These are phyloP conservation scores for Eleusine coracana DNA, from an alignment of 176 grass and related monocot genomes.

Conservation along the genomic window DNA sequence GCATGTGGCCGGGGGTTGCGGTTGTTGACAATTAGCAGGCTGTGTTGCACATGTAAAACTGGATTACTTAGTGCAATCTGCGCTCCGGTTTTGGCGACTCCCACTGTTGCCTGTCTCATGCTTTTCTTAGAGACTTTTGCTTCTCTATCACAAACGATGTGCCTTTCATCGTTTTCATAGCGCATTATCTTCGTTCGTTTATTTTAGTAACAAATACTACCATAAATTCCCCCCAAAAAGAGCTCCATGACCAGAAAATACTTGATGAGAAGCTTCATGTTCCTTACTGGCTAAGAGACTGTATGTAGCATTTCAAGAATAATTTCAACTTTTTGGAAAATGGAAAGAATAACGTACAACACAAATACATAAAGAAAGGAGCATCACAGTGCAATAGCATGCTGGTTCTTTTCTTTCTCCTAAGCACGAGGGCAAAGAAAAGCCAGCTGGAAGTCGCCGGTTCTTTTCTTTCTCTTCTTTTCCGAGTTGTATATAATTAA, in stretches of 20 bases:
- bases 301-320: not conserved
- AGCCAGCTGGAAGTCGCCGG: not conserved
- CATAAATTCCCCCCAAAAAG: not conserved
- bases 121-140: not conserved
- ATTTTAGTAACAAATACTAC: not conserved
- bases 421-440: slow-evolving; percentile 12
- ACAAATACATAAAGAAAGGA: slow-evolving; percentile 16
- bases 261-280: not conserved
- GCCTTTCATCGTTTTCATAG: not conserved
- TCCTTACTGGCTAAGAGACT: slow-evolving; percentile 32
- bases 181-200: not conserved
- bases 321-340: not conserved
- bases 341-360: not conserved
- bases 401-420: not conserved
- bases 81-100: not conserved
- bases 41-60: not conserved
- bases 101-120: not conserved
- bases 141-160: not conserved
- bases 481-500: not conserved
- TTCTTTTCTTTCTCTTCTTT: not conserved
- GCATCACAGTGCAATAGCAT: not conserved
- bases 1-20: not conserved
- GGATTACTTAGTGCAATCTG: no score
- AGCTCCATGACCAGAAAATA: not conserved
- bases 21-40: slow-evolving; percentile 17